Evolutionary conservation across 2,329 filamentous ascomycete species (phyloP).

Genomic region (Didymella keratinophila): DNA sequence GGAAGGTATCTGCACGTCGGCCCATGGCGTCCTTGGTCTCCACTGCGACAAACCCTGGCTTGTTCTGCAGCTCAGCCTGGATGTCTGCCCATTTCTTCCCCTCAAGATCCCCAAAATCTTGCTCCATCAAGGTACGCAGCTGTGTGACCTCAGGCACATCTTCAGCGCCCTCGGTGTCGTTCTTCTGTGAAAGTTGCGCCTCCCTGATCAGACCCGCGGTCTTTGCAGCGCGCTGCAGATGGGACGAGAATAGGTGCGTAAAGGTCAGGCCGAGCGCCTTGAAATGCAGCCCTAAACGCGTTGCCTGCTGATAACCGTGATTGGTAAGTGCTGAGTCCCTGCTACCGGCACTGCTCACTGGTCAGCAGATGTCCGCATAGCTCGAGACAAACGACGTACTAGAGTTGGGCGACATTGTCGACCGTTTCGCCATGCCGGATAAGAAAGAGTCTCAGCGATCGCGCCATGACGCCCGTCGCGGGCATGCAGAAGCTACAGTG

Average conservation of each 20-base stretch:
- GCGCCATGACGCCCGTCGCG: slow-evolving; percentile 34
- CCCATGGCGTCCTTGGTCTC: slow-evolving; percentile 75
- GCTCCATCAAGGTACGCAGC: slow-evolving; percentile 66
- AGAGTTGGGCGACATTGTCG: slow-evolving; percentile 82
- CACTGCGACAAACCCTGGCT: slow-evolving; percentile 61
- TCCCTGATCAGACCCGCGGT: slow-evolving; percentile 73
- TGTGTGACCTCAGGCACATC: slow-evolving; percentile 34
- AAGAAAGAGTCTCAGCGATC: slow-evolving; percentile 71
- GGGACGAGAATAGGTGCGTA: slow-evolving; percentile 77
- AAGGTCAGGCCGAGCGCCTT: slow-evolving; percentile 70
- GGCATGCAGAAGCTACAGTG: slow-evolving; percentile 20
- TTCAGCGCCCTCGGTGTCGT: slow-evolving; percentile 6
- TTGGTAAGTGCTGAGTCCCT: slow-evolving; percentile 82
- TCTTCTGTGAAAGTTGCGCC: slow-evolving; percentile 54
- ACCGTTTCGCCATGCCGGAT: slow-evolving; percentile 90
- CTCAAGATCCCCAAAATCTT: slow-evolving; percentile 76
- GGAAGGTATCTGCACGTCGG: slow-evolving; percentile 69
- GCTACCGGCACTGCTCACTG: slow-evolving; percentile 71
- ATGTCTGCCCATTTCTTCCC: slow-evolving; percentile 64
- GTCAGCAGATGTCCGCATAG: background rate
- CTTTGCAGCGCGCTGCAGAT: slow-evolving; percentile 74
- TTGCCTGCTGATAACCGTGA: slow-evolving; percentile 82
- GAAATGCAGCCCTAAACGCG: slow-evolving; percentile 72
- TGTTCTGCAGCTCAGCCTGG: slow-evolving; percentile 51
- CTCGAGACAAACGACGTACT: slow-evolving; percentile 57